These are phyloP conservation scores for Cladosporium sp. DNA, from an alignment of 2,329 filamentous ascomycete genomes.

Conservation along the genomic window DNA sequence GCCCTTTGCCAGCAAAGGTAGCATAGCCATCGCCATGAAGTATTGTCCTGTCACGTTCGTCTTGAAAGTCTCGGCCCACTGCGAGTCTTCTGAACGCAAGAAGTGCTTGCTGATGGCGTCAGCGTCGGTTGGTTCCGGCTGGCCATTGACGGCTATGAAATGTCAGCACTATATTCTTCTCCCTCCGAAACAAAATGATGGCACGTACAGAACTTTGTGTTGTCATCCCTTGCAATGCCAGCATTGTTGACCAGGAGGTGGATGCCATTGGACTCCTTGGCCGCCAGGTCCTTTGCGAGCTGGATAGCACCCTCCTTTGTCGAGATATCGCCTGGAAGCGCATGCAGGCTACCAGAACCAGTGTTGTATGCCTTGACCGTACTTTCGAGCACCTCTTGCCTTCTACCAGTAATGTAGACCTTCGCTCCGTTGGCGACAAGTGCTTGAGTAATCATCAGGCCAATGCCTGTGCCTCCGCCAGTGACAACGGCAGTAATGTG, in stretches of 20 bases:
- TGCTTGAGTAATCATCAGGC: slow-evolving; percentile 36
- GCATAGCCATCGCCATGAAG: slow-evolving; percentile 52
- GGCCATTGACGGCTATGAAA: slow-evolving; percentile 32
- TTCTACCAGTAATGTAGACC: slow-evolving; percentile 46
- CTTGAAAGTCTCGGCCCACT: slow-evolving; percentile 49
- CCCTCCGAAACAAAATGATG: background rate
- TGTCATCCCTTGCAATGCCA: slow-evolving; percentile 50
- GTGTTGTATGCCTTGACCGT: slow-evolving; percentile 45
- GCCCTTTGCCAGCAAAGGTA: slow-evolving; percentile 51
- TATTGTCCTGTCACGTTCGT: slow-evolving; percentile 50
- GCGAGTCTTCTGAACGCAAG: slow-evolving; percentile 42
- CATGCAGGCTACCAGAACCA: slow-evolving; percentile 39
- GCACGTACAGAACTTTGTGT: slow-evolving; percentile 43
- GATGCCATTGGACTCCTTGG: slow-evolving; percentile 50
- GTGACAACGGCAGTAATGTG: slow-evolving; percentile 44
- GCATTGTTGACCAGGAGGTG: slow-evolving; percentile 54
- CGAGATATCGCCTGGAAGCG: slow-evolving; percentile 45
- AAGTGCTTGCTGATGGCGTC: slow-evolving; percentile 50
- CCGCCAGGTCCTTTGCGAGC: slow-evolving; percentile 37
- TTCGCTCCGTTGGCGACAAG: slow-evolving; percentile 36
- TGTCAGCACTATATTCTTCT: background rate
- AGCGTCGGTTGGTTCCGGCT: slow-evolving; percentile 46
- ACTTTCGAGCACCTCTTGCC: slow-evolving; percentile 40
- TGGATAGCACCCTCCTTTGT: slow-evolving; percentile 47
- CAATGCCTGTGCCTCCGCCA: slow-evolving; percentile 43